These are phyloP conservation scores for Adansonia gregorii DNA, from an alignment of 441 rosid genomes.

Conservation along the genomic window DNA sequence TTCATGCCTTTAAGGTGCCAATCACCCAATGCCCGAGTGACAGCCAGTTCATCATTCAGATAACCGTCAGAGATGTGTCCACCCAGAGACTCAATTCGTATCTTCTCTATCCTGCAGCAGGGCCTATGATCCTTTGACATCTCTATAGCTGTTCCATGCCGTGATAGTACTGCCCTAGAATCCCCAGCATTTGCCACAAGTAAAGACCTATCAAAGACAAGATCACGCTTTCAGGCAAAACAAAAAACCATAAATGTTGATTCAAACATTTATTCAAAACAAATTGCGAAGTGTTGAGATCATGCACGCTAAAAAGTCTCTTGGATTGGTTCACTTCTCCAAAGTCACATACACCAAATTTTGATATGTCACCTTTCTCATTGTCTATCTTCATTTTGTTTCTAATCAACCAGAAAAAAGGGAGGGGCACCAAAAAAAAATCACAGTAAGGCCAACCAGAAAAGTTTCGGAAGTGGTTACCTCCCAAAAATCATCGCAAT, in stretches of 20 bases:
- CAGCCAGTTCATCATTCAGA: constrained; percentile 58
- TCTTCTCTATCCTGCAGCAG: constrained; percentile 48
- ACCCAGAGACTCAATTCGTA: constrained; percentile 55
- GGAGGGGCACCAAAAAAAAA: constrained; percentile 18
- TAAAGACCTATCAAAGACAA: constrained; percentile 50
- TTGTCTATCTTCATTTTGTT: background rate
- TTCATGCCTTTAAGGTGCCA: constrained; percentile 78
- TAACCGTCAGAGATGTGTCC: constrained; percentile 60
- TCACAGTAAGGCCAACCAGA: background rate
- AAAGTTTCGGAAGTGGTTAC: constrained; percentile 34
- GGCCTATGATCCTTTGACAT: constrained; percentile 72
- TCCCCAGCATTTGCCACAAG: constrained; percentile 86
- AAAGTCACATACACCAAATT: background rate
- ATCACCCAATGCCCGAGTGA: constrained; percentile 70
- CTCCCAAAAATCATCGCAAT: constrained; percentile 79
- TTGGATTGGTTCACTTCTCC: background rate
- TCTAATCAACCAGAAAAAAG: background rate
- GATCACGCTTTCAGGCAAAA: background rate
- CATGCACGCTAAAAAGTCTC: background rate
- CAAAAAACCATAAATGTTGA: background rate
- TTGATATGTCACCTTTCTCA: background rate
- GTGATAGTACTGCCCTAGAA: constrained; percentile 70
- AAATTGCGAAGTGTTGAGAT: background rate
- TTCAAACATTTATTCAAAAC: background rate
- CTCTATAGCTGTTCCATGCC: constrained; percentile 50